Conservation (phyloP, 768 basidiomycete genomes). For the Phanerochaete sordida region DNA sequence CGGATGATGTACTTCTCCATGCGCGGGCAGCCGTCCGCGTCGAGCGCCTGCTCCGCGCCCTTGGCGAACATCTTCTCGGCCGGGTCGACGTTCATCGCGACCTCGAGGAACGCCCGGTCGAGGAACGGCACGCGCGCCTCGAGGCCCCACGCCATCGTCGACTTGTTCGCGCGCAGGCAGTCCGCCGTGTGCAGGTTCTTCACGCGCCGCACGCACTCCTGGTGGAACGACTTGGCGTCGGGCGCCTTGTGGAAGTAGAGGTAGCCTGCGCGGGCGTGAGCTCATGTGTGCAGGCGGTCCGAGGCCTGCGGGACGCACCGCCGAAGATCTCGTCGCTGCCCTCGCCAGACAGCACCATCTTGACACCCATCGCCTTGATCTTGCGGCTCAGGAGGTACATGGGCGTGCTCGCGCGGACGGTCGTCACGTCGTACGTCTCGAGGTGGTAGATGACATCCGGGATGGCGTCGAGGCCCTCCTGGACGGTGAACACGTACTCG, state of each 20-base stretch:
- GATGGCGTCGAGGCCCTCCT: constrained; percentile 96
- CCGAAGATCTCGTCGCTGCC: constrained; percentile 98
- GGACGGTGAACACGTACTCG: constrained; percentile 96
- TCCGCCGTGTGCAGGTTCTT: constrained; percentile 98
- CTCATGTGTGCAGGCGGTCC: constrained; percentile 13
- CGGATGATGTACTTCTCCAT: constrained; percentile 99
- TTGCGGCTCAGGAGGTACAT: constrained; percentile 99
- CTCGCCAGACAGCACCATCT: constrained; percentile 98
- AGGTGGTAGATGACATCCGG: constrained; percentile 98
- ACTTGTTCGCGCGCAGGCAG: constrained; percentile 99
- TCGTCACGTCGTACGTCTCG: constrained; percentile 99
- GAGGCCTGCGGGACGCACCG: constrained; percentile 60
- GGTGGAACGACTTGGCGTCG: constrained; percentile 82
- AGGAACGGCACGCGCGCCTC: constrained; percentile 99
- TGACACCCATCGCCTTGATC: constrained; percentile 99
- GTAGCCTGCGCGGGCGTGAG: constrained; percentile 57
- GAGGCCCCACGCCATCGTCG: constrained; percentile 99
- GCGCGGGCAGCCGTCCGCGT: constrained; percentile 81
- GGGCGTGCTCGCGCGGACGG: constrained; percentile 94
- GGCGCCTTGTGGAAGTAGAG: constrained; percentile 99
- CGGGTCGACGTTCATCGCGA: constrained; percentile 87
- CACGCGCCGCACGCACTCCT: constrained; percentile 90
- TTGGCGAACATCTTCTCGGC: constrained; percentile 88
- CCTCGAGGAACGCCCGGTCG: constrained; percentile 94
- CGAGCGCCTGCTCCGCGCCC: constrained; percentile 66